Evolutionary conservation across 2,329 filamentous ascomycete species (phyloP).

Genomic region (Rosellinia necatrix): DNA sequence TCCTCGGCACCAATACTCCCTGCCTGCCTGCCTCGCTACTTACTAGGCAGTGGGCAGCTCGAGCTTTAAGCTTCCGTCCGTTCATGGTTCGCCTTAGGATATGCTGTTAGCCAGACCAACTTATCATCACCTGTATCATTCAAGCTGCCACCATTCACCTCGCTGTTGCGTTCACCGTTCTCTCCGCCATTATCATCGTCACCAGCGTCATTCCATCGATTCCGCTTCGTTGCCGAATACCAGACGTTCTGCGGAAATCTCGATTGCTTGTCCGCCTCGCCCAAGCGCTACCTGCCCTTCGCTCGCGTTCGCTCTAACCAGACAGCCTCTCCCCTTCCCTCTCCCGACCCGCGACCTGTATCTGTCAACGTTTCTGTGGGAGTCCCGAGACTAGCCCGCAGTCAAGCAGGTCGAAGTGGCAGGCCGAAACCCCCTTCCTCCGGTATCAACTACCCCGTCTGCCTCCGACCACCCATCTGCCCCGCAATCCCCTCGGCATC

Average conservation of each 20-base stretch:
- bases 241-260: slow-evolving; percentile 20
- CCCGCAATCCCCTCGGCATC: slow-evolving; percentile 56
- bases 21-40: too few relatives aligned
- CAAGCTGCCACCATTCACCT: too few relatives aligned
- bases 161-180: too few relatives aligned
- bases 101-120: slow-evolving; percentile 36
- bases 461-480: slow-evolving; percentile 69
- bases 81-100: slow-evolving; percentile 27
- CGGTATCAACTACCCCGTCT: slow-evolving; percentile 60
- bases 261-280: slow-evolving; percentile 17
- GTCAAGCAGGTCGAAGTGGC: slow-evolving; percentile 68
- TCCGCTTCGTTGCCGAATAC: too few relatives aligned
- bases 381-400: slow-evolving; percentile 48
- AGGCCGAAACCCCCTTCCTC: slow-evolving; percentile 63
- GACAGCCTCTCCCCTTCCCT: background rate
- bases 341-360: too few relatives aligned
- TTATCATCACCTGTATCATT: slow-evolving; percentile 18
- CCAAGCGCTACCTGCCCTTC: slow-evolving; percentile 2
- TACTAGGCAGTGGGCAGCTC: too few relatives aligned
- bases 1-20: background rate
- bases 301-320: slow-evolving; percentile 1
- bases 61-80: slow-evolving; percentile 21
- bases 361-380: slow-evolving; percentile 43
- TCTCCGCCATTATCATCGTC: slow-evolving; percentile 2
- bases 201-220: background rate